Percentiles rank a stretch among this genome's conserved stretches.
Conservation (phyloP, 1,284 basidiomycete species). For the Anthracocystis walkeri region DNA sequence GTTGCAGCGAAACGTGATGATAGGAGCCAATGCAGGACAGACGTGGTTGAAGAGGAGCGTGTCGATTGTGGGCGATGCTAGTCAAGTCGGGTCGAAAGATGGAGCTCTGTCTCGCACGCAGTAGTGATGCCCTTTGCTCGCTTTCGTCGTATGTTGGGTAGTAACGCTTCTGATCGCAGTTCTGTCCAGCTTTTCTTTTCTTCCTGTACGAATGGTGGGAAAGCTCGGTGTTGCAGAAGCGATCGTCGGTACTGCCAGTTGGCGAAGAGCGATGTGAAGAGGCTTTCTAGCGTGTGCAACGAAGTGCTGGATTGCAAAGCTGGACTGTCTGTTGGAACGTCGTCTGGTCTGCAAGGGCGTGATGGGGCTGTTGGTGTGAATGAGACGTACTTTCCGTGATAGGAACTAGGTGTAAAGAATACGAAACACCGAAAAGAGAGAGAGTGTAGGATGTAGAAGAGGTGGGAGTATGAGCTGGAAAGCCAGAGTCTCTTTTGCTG, state of each 20-base stretch:
- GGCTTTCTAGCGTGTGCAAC: background rate
- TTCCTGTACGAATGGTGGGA: background rate
- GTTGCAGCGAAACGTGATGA: background rate
- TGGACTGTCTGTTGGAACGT: background rate
- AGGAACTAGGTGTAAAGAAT: slow-evolving; percentile 36
- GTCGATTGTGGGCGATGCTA: background rate
- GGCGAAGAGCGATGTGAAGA: background rate
- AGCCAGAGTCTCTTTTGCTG: background rate
- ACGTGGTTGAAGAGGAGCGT: background rate
- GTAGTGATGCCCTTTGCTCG: slow-evolving; percentile 5
- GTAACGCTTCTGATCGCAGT: background rate
- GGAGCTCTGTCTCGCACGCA: slow-evolving; percentile 1
- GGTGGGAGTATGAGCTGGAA: background rate
- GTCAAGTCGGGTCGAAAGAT: background rate
- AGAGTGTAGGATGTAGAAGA: slow-evolving; percentile 20
- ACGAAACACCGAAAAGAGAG: slow-evolving; percentile 31
- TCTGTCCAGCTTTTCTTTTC: background rate
- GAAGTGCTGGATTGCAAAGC: background rate
- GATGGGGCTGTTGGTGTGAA: slow-evolving; percentile 1
- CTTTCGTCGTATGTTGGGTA: background rate
- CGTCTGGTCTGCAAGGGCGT: background rate
- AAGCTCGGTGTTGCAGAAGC: background rate
- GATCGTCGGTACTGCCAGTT: background rate
- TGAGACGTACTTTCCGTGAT: slow-evolving; percentile 48
- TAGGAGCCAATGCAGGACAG: background rate